Conservation (phyloP, 495 filamentous ascomycete species). For the Penicillium manginii region DNA sequence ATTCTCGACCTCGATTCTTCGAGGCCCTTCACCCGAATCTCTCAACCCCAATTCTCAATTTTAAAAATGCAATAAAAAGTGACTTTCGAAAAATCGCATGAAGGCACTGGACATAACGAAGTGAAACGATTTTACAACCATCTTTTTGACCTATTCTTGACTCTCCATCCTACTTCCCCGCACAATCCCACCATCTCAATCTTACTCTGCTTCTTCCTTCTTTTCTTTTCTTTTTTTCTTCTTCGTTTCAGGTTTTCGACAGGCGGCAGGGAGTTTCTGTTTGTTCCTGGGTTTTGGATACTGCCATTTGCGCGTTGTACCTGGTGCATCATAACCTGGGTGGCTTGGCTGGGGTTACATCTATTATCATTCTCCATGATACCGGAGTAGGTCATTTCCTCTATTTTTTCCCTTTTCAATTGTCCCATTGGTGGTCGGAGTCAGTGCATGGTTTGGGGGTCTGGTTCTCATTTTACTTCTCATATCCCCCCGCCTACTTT, state of each 20-base stretch:
- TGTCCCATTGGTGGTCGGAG: neutral
- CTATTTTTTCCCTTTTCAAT: neutral
- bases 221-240: neutral
- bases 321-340: conserved; percentile 16
- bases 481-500: neutral
- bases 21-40: neutral
- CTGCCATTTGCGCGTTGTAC: conserved; percentile 6
- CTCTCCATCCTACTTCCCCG: neutral
- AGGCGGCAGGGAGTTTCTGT: conserved; percentile 9
- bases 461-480: neutral
- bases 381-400: neutral
- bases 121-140: conserved; percentile 6
- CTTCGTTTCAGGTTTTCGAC: neutral
- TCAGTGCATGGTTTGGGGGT: conserved; percentile 6
- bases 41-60: neutral
- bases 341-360: neutral
- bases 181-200: neutral
- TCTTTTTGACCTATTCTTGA: neutral
- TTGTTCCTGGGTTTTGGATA: conserved; percentile 13
- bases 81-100: neutral
- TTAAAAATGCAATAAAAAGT: conserved; percentile 3
- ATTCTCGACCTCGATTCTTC: neutral
- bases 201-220: neutral
- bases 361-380: conserved; percentile 7
- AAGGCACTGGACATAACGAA: conserved; percentile 16